Evolutionary conservation across 352 stramenopile species (phyloP).

Genomic region (Pythium biforme): DNA sequence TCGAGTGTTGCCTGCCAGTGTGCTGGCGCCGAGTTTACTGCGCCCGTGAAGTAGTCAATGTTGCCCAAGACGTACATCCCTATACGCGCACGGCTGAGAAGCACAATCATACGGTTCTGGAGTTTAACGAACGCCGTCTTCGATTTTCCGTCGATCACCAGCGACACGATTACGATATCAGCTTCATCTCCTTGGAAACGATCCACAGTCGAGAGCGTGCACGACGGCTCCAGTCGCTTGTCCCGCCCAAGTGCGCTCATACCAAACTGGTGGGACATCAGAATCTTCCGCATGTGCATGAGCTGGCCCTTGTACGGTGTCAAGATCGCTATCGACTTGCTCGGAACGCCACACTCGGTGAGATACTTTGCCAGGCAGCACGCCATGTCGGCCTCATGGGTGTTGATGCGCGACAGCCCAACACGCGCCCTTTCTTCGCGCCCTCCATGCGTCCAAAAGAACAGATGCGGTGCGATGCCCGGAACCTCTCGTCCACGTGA

Average conservation of each 20-base stretch:
- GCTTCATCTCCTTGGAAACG: slow-evolving; percentile 90
- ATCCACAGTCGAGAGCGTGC: slow-evolving; percentile 82
- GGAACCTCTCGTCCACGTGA: slow-evolving; percentile 71
- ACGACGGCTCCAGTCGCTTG: slow-evolving; percentile 35
- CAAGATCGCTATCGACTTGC: slow-evolving; percentile 79
- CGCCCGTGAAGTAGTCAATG: slow-evolving; percentile 67
- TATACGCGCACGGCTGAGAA: slow-evolving; percentile 81
- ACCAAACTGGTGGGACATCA: slow-evolving; percentile 49
- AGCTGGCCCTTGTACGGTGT: slow-evolving; percentile 89
- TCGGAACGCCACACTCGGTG: slow-evolving; percentile 66
- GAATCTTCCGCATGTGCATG: slow-evolving; percentile 75
- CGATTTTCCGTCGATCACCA: slow-evolving; percentile 89
- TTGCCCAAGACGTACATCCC: slow-evolving; percentile 88
- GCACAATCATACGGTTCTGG: slow-evolving; percentile 88
- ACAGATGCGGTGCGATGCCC: slow-evolving; percentile 73
- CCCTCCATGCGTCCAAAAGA: slow-evolving; percentile 82
- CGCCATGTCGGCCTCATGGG: slow-evolving; percentile 73
- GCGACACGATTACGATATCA: slow-evolving; percentile 83
- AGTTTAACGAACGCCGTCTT: slow-evolving; percentile 87
- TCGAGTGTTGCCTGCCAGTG: slow-evolving; percentile 81
- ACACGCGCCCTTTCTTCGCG: slow-evolving; percentile 58
- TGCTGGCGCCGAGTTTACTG: slow-evolving; percentile 28
- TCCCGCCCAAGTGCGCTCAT: slow-evolving; percentile 27
- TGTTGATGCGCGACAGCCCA: slow-evolving; percentile 75
- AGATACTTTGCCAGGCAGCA: slow-evolving; percentile 78